A percentile compares a stretch with the other conserved stretches of the same genome.
phyloP scores from a whole-genome alignment of 2,329 filamentous ascomycete species.

The Cytospora schulzeri region DNA sequence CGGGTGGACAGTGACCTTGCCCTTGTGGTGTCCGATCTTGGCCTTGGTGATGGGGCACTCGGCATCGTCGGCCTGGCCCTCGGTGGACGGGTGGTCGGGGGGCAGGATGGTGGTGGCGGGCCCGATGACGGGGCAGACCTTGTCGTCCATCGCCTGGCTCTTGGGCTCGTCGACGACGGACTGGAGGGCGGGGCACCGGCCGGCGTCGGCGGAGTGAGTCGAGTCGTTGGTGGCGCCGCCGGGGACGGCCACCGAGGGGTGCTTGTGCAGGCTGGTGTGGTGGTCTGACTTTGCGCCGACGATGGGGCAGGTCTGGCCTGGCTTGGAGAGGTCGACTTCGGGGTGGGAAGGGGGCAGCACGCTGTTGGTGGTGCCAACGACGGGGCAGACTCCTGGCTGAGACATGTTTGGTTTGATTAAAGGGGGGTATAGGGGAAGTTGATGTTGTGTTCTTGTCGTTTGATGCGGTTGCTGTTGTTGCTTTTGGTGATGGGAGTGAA shows the following conservation, averaged over 20 bases:
- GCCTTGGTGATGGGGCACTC: constrained; percentile 48
- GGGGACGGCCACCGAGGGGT: constrained; percentile 40
- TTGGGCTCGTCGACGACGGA: constrained; percentile 40
- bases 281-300: constrained; percentile 47
- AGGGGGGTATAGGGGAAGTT: constrained; percentile 5
- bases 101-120: constrained; percentile 46
- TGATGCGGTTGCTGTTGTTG: neutral
- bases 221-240: constrained; percentile 28
- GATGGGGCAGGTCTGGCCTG: constrained; percentile 44
- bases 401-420: constrained; percentile 26
- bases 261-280: constrained; percentile 43
- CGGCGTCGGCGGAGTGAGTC: constrained; percentile 38
- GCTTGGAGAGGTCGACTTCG: constrained; percentile 43
- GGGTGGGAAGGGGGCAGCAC: constrained; percentile 44
- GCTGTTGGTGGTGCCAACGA: constrained; percentile 46
- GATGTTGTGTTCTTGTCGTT: neutral
- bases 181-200: constrained; percentile 42
- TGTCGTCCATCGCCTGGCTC: constrained; percentile 45
- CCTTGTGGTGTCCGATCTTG: constrained; percentile 46
- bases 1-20: constrained; percentile 42
- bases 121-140: constrained; percentile 46
- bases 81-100: constrained; percentile 42
- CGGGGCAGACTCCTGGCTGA: constrained; percentile 40
- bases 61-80: constrained; percentile 37
- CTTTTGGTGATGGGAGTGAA: neutral